phyloP scores from a whole-genome alignment of 2,329 filamentous ascomycete species.

The Bipolaris oryzae region DNA sequence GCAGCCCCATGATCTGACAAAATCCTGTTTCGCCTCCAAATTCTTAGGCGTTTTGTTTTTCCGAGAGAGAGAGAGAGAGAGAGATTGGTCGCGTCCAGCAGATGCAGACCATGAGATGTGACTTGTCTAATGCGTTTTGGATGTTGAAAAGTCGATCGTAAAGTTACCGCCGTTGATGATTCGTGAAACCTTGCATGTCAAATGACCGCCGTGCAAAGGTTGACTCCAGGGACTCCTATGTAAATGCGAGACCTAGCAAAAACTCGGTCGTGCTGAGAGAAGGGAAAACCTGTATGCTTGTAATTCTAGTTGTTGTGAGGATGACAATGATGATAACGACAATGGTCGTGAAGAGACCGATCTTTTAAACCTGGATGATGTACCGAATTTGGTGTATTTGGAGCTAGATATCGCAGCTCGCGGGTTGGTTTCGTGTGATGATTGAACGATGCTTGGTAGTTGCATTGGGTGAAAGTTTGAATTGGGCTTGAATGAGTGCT shows the following conservation, averaged over 20 bases:
- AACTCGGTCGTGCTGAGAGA: slow-evolving; percentile 18
- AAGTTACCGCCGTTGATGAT: slow-evolving; percentile 25
- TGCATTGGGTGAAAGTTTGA: slow-evolving; percentile 6
- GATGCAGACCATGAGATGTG: slow-evolving; percentile 39
- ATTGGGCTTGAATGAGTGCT: background rate
- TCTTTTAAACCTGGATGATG: slow-evolving; percentile 27
- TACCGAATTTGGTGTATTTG: slow-evolving; percentile 27
- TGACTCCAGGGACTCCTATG: slow-evolving; percentile 36
- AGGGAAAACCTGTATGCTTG: slow-evolving; percentile 16
- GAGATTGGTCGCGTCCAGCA: slow-evolving; percentile 40
- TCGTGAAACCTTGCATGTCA: slow-evolving; percentile 24
- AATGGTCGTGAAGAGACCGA: slow-evolving; percentile 11
- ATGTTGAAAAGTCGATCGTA: slow-evolving; percentile 30
- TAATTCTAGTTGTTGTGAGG: slow-evolving; percentile 20
- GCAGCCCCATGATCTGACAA: slow-evolving; percentile 26
- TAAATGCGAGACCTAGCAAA: slow-evolving; percentile 35
- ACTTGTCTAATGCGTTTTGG: slow-evolving; percentile 47
- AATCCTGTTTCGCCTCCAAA: slow-evolving; percentile 17
- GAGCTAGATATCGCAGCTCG: slow-evolving; percentile 14
- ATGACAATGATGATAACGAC: slow-evolving; percentile 12
- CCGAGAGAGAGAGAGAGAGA: slow-evolving; percentile 6
- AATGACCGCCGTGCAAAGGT: slow-evolving; percentile 13
- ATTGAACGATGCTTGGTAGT: slow-evolving; percentile 5
- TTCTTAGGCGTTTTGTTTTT: slow-evolving; percentile 6
- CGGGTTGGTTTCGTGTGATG: slow-evolving; percentile 6